Evolutionary conservation across 495 filamentous ascomycete species (phyloP), one percentile per base, ranked within the genome.

Genomic region (Bombardia bombarda): DNA sequence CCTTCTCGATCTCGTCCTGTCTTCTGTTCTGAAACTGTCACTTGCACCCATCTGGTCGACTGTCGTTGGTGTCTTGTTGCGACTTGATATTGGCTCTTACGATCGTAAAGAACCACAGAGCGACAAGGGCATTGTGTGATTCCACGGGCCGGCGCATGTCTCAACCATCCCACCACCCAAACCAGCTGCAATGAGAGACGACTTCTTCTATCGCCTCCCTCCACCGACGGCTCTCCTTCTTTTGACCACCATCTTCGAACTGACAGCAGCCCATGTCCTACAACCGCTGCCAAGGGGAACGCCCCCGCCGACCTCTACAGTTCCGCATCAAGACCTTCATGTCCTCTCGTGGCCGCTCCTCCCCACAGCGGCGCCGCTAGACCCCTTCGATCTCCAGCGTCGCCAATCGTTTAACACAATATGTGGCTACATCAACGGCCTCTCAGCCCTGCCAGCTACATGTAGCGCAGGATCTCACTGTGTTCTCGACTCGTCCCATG

Each of bases 391-490:
- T 12, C 52, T 66, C 17, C 59, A 57, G 10, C 60, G 54, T 32
- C 64, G 63, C 25, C 58, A 70, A 21, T 56, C 35, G 3, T 26
- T 30, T 17, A 70, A 69, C 52, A 73, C 70, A 3, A 47, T 73
- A 30, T 73, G 70, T 41, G 70, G 70, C 38, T 73, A 57, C 46
- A 58, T 73, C 36, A 65, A 62, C 36, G 70, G 70, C 17, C 32
- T 67, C 38, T 47, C 58, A 21, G 52, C 53, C 25, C 48, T 73
- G 18, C 68, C 70, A 17, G 70, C 70, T 31, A 73, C 70, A 32
- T 73, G 70, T 39, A 60, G 51, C 36, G 55, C 57, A n/a, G 70
- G 70, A 18, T 72, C 68, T 39, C 69, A 73, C 51, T 73, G 70
- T 44, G 70, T 68, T 21, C 45, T 72, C 24, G 70, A 72, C 55